Evolutionary conservation across 805 yeast genomes (phyloP), one percentile per base, ranked within the genome.

Genomic region (Myxozyma lipomycoides): DNA sequence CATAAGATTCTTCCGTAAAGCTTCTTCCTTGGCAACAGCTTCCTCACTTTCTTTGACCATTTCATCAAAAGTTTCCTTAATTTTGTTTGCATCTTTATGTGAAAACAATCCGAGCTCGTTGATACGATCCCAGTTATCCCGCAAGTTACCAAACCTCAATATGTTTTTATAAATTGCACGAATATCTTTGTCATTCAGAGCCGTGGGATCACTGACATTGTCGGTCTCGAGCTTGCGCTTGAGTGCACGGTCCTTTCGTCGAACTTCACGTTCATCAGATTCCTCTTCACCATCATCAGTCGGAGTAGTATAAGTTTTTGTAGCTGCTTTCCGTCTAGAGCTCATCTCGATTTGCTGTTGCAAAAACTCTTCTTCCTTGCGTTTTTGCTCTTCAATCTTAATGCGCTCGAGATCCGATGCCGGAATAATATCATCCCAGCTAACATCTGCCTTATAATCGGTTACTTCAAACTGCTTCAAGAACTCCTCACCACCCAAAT

Each of bases 381-480:
- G 78, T 66, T 82, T 84, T 74, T 84, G 83, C 66, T 93, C 98
- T 49, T 89, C 95, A 58, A 86, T 95, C 66, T 93, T 93, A 61
- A 93, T 75, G 66, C 85, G 87, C 53, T 81, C 77, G 57, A 95
- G 74, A 67, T 93, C 98, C 40, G 86, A 95, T 58, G 87, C 90
- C 0, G 99, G 99, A 62, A 93, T 93, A 61, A 93, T 93, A 68
- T 93, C 99, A 71, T 93, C 98, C 99, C 99, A 93, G 58, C 89
- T 95, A 55, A 91, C 89, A 26, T 61, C 64, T 0, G 98, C 98
- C 72, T 93, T 93, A 68, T 90, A 95, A 67, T 93, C 98, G 0
- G 99, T 93, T 46, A 93, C 98, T 70, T 93, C 98, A 67, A 93
- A 93, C 70, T 93, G 99, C 64, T 82, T 88, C 70, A 93, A 76